phyloP scores from a whole-genome alignment of 73 alveolate genomes.

The Tetrahymena thermophila region DNA sequence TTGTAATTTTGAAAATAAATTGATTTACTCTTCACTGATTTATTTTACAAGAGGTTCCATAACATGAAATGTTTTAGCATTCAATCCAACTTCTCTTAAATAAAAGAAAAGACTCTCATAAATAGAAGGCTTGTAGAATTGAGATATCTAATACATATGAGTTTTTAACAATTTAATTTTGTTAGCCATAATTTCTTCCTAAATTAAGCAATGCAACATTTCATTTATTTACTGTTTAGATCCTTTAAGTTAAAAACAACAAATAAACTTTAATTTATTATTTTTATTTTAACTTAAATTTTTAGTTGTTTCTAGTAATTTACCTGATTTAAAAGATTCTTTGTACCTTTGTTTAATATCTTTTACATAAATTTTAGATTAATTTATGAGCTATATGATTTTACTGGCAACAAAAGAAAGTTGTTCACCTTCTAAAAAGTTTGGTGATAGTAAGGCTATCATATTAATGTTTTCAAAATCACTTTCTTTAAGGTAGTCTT shows the following conservation, averaged over 20 bases:
- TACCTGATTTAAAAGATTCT: not conserved
- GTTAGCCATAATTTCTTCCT: not conserved
- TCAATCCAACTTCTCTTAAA: not conserved
- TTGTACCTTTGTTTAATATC: not conserved
- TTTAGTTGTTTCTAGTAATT: too few relatives aligned
- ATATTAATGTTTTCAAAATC: not conserved
- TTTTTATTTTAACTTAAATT: too few relatives aligned
- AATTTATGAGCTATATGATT: not conserved
- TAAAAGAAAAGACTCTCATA: not conserved
- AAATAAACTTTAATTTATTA: too few relatives aligned
- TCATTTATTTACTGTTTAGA: not conserved
- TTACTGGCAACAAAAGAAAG: not conserved
- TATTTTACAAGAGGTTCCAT: not conserved
- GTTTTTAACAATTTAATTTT: not conserved
- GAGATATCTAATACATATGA: not conserved
- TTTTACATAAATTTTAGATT: not conserved
- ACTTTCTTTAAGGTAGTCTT: not conserved
- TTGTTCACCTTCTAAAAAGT: not conserved
- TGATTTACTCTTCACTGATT: not conserved
- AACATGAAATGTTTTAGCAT: not conserved
- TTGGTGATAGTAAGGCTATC: not conserved
- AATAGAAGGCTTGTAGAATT: not conserved
- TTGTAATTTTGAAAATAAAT: too few relatives aligned
- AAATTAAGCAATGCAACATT: not conserved
- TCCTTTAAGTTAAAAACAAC: not conserved